These are phyloP conservation scores for Acanthamoeba healyi DNA, from an alignment of 208 protist genomes.

Conservation along the genomic window DNA sequence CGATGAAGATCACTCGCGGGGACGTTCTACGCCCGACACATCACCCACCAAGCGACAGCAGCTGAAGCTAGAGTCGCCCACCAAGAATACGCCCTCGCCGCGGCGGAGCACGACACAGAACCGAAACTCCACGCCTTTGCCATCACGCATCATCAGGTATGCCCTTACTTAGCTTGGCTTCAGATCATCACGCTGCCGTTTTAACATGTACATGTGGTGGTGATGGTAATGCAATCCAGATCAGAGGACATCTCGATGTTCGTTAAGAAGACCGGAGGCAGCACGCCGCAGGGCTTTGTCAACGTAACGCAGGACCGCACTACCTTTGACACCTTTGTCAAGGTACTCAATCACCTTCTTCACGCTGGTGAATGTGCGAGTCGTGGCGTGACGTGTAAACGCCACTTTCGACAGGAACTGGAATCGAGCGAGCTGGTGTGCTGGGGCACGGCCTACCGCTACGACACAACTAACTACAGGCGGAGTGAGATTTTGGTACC, in stretches of 20 bases:
- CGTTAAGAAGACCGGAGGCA: slow-evolving; percentile 43
- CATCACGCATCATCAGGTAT: slow-evolving; percentile 44
- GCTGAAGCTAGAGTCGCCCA: background rate
- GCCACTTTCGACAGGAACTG: slow-evolving; percentile 49
- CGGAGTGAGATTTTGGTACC: slow-evolving; percentile 32
- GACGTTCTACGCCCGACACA: background rate
- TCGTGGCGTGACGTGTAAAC: too few relatives aligned
- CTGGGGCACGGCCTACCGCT: slow-evolving; percentile 34
- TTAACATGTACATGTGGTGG: background rate
- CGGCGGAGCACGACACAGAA: background rate
- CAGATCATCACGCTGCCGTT: too few relatives aligned
- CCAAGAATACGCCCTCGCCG: background rate
- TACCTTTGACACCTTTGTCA: slow-evolving; percentile 1
- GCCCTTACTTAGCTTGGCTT: background rate
- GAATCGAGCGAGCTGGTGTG: slow-evolving; percentile 43
- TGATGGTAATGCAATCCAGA: background rate
- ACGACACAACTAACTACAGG: slow-evolving; percentile 53
- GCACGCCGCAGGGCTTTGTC: slow-evolving; percentile 10
- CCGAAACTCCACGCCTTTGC: background rate
- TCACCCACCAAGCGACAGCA: background rate
- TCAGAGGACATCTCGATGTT: slow-evolving; percentile 30
- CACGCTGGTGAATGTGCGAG: too few relatives aligned
- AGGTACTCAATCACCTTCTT: background rate
- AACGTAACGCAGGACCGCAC: background rate
- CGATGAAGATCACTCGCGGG: background rate